These are phyloP conservation scores for Lycium barbarum DNA, from an alignment of 257 asterid species.

Conservation along the genomic window DNA sequence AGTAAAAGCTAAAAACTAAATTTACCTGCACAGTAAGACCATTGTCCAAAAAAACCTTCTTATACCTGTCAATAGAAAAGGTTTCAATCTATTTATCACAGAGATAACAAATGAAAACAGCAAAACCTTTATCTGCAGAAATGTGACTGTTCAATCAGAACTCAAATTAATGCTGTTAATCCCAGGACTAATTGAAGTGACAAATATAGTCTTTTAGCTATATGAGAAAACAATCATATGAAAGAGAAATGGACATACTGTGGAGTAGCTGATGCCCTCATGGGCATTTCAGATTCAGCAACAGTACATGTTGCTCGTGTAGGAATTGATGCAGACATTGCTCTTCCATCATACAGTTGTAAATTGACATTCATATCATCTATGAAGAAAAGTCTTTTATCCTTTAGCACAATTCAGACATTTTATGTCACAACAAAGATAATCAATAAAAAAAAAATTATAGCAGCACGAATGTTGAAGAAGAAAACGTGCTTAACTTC, in stretches of 20 bases:
- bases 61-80: conserved; percentile 58
- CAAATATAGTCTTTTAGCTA: neutral
- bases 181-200: too few species aligned
- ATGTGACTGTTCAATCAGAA: neutral
- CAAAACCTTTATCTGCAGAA: conserved; percentile 17
- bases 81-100: neutral
- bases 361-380: conserved; percentile 81
- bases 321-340: conserved; percentile 88
- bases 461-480: neutral
- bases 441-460: neutral
- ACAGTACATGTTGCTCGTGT: conserved; percentile 76
- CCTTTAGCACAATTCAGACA: conserved; percentile 19
- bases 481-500: conserved; percentile 6
- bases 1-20: conserved; percentile 12
- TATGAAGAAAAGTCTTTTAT: conserved; percentile 40
- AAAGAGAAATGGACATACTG: conserved; percentile 59
- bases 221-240: neutral
- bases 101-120: neutral
- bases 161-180: conserved; percentile 17
- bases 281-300: conserved; percentile 71
- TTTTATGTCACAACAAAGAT: conserved; percentile 3
- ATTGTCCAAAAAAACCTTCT: conserved; percentile 88
- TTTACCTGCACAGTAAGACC: conserved; percentile 86
- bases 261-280: conserved; percentile 74
- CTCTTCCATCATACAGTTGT: conserved; percentile 72